Conservation (phyloP, 2,329 filamentous ascomycete species). For the Ascochyta lentis region DNA sequence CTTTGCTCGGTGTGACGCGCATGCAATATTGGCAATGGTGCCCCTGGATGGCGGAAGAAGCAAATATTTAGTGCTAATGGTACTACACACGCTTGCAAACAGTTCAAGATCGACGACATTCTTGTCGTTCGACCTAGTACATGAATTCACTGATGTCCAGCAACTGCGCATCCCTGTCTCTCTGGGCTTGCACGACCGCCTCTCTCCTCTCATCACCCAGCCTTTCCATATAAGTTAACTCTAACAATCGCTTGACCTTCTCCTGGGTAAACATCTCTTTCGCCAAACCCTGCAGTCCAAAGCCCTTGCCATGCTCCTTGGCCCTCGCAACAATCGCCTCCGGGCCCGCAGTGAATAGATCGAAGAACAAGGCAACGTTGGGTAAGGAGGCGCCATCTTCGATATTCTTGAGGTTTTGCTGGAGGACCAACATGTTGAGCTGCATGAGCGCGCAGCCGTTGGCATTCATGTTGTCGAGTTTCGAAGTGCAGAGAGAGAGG, state of each 20-base stretch:
- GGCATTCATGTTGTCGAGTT: constrained; percentile 81
- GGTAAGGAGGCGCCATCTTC: constrained; percentile 72
- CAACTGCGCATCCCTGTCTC: constrained; percentile 73
- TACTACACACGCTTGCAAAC: background rate
- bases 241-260: constrained; percentile 51
- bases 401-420: constrained; percentile 96
- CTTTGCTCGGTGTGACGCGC: background rate
- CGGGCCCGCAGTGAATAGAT: constrained; percentile 69
- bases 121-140: constrained; percentile 49
- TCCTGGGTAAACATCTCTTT: constrained; percentile 45
- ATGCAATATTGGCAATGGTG: background rate
- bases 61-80: background rate
- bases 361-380: constrained; percentile 71
- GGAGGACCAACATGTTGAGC: constrained; percentile 91
- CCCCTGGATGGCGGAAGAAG: background rate
- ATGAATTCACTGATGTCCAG: constrained; percentile 74
- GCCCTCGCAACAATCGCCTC: constrained; percentile 70
- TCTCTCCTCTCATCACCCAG: constrained; percentile 71
- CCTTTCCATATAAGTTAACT: constrained; percentile 54
- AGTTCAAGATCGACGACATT: background rate
- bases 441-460: constrained; percentile 87
- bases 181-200: constrained; percentile 67
- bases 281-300: constrained; percentile 34
- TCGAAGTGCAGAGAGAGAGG: constrained; percentile 67
- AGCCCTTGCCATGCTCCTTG: constrained; percentile 51